Conservation (phyloP, 305 asterid species). For the Solanum hybrid region DNA sequence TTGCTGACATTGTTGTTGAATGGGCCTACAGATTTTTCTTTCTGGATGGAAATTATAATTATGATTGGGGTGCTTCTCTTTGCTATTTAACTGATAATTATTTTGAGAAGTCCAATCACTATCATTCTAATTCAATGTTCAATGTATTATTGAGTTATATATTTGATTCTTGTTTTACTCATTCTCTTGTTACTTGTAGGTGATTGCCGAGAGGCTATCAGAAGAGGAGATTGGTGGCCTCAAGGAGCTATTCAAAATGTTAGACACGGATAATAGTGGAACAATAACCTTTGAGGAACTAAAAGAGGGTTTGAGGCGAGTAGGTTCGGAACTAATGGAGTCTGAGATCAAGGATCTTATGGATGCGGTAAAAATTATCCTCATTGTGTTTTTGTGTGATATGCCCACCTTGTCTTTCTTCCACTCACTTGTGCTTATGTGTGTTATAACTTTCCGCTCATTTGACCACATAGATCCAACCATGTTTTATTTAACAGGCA, state of each 20-base stretch:
- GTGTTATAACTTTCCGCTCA: not conserved
- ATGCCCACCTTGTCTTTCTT: not conserved
- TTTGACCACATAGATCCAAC: not conserved
- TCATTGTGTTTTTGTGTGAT: not conserved
- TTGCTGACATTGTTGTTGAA: not conserved
- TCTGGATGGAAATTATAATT: not conserved
- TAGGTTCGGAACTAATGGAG: constrained; percentile 82
- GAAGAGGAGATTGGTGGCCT: constrained; percentile 93
- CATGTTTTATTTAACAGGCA: constrained; percentile 37
- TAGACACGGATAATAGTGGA: constrained; percentile 80
- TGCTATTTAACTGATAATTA: not conserved
- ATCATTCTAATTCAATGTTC: not conserved
- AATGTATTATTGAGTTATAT: not conserved
- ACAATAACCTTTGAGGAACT: constrained; percentile 83
- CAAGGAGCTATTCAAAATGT: constrained; percentile 74
- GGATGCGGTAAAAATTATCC: constrained; percentile 49
- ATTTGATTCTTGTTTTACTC: constrained; percentile 7
- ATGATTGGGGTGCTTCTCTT: not conserved
- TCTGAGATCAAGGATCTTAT: constrained; percentile 82
- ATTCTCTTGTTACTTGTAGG: constrained; percentile 28
- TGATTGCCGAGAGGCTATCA: constrained; percentile 76
- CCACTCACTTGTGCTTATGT: not conserved
- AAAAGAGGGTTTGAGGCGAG: constrained; percentile 74
- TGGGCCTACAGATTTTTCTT: not conserved
- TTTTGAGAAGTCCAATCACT: not conserved